Evolutionary conservation across 306 rosid species (phyloP), one percentile per base, ranked within the genome.

Genomic region (Quercus suber): DNA sequence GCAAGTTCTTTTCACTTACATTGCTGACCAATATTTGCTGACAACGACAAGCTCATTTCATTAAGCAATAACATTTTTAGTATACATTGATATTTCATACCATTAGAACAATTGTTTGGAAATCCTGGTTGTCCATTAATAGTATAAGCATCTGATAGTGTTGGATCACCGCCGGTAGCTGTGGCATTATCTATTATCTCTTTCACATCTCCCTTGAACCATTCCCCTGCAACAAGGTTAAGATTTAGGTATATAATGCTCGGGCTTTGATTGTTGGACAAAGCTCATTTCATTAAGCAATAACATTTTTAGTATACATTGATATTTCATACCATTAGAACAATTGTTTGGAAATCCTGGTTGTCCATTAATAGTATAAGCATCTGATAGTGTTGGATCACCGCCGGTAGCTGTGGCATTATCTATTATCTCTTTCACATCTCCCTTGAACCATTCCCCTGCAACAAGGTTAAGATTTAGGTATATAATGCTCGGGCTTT

Each of bases 291-390:
- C 12, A 41, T 8, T 8, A 41, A 41, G 49, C 8, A 41, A 41
- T 41, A 41, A 41, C 9, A 41, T 8, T 41, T 41, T 41, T 41
- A 41, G 11, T 41, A 41, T 41, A 41, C 12, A 41, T 8, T 9
- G 49, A 7, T 41, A 6, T 41, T 28, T 30, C 21, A 6, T 65
- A 65, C 71, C 71, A 30, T 6, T 65, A 20, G 71, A 65, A 12
- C 71, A 65, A 65, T 65, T 65, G 18, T 65, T 65, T 18, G 71
- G 71, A 65, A 30, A 65, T 31, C 71, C 71, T 1, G 71, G 71
- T 31, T 65, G 71, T 41, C 71, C 71, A 17, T 65, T 65, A 13
- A 65, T 31, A 20, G 71, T 21, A 3, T 17, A 65, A 5, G 49
- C 71, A 31, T 65, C 49, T 65, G 71, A 65, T 5, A 2, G 5